Percentiles rank a stretch among this genome's conserved stretches.
Conservation (phyloP, 345 rosid genomes). For the Brassica incana region DNA sequence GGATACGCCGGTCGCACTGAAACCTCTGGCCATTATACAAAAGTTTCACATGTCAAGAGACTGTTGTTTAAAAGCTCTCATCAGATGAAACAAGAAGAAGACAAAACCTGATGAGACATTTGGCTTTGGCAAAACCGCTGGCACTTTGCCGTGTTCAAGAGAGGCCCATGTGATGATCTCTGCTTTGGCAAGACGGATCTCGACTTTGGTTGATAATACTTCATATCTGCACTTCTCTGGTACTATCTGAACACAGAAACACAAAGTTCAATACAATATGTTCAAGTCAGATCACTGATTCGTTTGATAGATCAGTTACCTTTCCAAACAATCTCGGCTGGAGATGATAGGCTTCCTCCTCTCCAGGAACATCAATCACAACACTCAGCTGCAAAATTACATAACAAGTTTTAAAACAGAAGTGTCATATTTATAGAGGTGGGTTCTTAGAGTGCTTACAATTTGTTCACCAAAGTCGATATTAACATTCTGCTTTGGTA, state of each 20-base stretch:
- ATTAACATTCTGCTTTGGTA: conserved; percentile 53
- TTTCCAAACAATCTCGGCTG: conserved; percentile 91
- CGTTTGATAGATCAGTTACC: conserved; percentile 43
- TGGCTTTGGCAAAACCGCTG: conserved; percentile 43
- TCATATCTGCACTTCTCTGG: conserved; percentile 66
- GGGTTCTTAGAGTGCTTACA: conserved; percentile 40
- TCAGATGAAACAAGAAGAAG: neutral
- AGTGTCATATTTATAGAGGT: conserved; percentile 14
- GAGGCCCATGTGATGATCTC: conserved; percentile 74
- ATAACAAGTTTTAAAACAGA: conserved; percentile 15
- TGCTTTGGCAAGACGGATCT: conserved; percentile 82
- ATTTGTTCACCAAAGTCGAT: conserved; percentile 89
- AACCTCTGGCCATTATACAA: conserved; percentile 35
- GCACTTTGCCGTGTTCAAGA: conserved; percentile 66
- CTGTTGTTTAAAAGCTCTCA: neutral
- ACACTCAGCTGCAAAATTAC: conserved; percentile 1
- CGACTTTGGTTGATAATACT: conserved; percentile 78
- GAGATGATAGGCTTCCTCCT: conserved; percentile 73
- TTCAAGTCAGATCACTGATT: neutral
- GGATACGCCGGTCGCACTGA: conserved; percentile 67
- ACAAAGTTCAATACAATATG: neutral
- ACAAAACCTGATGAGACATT: conserved; percentile 33
- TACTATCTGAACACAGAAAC: conserved; percentile 53
- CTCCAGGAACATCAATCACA: conserved; percentile 61
- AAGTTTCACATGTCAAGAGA: conserved; percentile 7